Conservation (phyloP, 2,329 filamentous ascomycete genomes). For the Pseudocercospora musae region DNA sequence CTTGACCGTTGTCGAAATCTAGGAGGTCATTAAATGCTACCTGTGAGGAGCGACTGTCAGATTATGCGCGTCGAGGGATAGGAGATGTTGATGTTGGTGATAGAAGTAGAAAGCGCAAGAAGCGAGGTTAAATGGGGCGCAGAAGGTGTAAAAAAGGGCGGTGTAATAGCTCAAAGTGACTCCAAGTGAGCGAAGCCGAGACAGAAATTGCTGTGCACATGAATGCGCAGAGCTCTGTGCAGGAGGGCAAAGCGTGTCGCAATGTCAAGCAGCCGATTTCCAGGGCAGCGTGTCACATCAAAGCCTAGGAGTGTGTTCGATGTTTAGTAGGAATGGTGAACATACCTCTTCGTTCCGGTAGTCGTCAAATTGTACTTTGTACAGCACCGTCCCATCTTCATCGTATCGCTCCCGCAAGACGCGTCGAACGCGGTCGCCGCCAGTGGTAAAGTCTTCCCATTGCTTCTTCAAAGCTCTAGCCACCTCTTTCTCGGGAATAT, state of each 20-base stretch:
- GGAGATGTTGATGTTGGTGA: neutral
- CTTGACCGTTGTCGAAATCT: slow-evolving; percentile 45
- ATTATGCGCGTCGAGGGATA: neutral
- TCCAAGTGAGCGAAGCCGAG: neutral
- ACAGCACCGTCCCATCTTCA: slow-evolving; percentile 35
- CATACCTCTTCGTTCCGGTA: slow-evolving; percentile 42
- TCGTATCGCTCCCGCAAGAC: slow-evolving; percentile 40
- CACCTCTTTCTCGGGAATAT: slow-evolving; percentile 18
- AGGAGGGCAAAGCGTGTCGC: neutral
- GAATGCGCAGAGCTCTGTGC: neutral
- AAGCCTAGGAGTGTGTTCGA: too few relatives aligned
- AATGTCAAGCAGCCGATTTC: neutral
- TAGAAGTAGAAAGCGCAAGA: neutral
- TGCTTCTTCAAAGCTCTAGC: slow-evolving; percentile 14
- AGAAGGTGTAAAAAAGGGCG: too few relatives aligned
- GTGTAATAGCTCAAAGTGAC: neutral
- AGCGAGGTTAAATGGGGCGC: neutral
- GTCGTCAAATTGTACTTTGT: slow-evolving; percentile 44
- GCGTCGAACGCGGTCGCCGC: slow-evolving; percentile 35
- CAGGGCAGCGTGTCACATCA: neutral
- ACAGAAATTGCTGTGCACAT: neutral
- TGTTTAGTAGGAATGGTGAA: slow-evolving; percentile 12
- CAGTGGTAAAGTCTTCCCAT: slow-evolving; percentile 29
- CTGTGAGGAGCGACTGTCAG: slow-evolving; percentile 32
- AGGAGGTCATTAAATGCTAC: slow-evolving; percentile 46